phyloP scores from a whole-genome alignment of 768 basidiomycete species.

The Tricholomella constricta region DNA sequence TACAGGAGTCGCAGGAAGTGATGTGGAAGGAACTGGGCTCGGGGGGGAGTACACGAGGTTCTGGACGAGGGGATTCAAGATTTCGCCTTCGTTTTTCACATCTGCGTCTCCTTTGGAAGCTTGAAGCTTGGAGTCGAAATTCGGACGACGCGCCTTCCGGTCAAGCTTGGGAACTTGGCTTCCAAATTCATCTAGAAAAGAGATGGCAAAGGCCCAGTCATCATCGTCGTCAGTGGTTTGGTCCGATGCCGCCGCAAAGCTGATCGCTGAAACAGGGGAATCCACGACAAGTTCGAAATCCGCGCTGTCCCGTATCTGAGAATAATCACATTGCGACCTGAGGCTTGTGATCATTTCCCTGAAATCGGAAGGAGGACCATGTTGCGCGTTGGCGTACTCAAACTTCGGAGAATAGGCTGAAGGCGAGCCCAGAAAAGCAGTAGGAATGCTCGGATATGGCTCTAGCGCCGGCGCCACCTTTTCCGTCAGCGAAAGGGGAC shows the following conservation, averaged over 20 bases:
- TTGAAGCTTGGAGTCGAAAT: not conserved
- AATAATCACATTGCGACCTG: constrained; percentile 37
- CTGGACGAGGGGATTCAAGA: constrained; percentile 7
- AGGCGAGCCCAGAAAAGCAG: constrained; percentile 45
- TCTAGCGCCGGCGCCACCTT: constrained; percentile 17
- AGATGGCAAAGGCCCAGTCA: constrained; percentile 42
- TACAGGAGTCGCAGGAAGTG: constrained; percentile 18
- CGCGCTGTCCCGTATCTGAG: constrained; percentile 12
- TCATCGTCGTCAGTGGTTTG: constrained; percentile 20
- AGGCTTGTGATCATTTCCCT: constrained; percentile 50
- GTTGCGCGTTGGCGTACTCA: constrained; percentile 24
- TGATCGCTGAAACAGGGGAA: constrained; percentile 11
- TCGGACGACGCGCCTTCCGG: not conserved
- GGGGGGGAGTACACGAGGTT: constrained; percentile 3
- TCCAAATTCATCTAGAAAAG: constrained; percentile 22
- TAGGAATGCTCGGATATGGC: constrained; percentile 44
- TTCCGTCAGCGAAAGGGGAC: constrained; percentile 28
- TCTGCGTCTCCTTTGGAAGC: not conserved
- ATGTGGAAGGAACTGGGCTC: constrained; percentile 16
- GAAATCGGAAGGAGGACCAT: constrained; percentile 33
- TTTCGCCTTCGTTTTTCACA: not conserved
- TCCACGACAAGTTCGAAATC: constrained; percentile 1
- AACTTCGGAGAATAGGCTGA: constrained; percentile 37
- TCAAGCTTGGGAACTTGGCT: not conserved
- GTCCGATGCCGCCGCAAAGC: constrained; percentile 13